Conservation (phyloP, 495 filamentous ascomycete genomes). For the Penicillium verhagenii region DNA sequence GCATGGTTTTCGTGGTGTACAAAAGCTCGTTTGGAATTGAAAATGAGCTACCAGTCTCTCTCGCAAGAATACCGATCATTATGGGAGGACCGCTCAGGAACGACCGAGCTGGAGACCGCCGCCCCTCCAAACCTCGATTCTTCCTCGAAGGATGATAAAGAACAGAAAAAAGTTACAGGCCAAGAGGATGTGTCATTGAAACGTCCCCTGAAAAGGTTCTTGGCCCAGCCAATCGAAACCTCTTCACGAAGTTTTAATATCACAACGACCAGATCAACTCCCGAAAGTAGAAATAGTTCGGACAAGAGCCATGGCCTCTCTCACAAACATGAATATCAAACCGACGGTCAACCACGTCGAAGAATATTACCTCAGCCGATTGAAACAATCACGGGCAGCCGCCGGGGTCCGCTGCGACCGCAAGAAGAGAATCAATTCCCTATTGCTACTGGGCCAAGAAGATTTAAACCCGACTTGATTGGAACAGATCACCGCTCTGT, state of each 20-base stretch:
- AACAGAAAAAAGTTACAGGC: background rate
- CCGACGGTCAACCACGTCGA: conserved; percentile 9
- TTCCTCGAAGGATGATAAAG: background rate
- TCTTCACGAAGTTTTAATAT: conserved; percentile 55
- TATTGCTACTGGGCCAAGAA: conserved; percentile 29
- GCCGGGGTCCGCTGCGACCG: conserved; percentile 8
- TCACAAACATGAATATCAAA: conserved; percentile 13
- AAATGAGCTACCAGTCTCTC: conserved; percentile 8
- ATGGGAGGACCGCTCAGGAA: background rate
- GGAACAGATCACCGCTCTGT: conserved; percentile 54
- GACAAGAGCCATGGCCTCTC: background rate
- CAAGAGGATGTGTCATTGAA: background rate
- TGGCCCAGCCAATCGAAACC: conserved; percentile 69
- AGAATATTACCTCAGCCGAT: conserved; percentile 29
- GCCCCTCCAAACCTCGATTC: background rate
- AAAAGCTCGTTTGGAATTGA: background rate
- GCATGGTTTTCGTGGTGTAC: background rate
- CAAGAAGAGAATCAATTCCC: conserved; percentile 11
- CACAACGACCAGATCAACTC: conserved; percentile 26
- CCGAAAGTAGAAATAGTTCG: background rate
- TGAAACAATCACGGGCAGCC: conserved; percentile 27
- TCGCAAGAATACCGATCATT: background rate
- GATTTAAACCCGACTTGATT: conserved; percentile 58
- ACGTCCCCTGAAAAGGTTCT: conserved; percentile 31
- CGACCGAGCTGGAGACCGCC: background rate